Evolutionary conservation across 202 grass and related monocot species (phyloP).

Genomic region (Setaria viridis): DNA sequence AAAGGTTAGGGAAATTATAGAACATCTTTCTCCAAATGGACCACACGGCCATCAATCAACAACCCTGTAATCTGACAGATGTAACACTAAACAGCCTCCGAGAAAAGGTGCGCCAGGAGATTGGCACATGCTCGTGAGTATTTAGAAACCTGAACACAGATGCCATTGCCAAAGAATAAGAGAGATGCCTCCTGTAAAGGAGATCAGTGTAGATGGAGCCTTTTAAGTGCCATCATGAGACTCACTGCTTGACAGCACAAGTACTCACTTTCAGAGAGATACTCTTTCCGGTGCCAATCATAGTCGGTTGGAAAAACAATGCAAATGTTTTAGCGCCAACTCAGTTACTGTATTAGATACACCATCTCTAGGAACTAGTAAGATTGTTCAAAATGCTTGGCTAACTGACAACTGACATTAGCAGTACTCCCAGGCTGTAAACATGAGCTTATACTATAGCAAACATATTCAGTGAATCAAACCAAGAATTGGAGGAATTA

Average conservation of each 20-base stretch:
- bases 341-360: background rate
- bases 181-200: constrained; percentile 51
- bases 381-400: background rate
- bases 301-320: constrained; percentile 25
- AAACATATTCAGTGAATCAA: background rate
- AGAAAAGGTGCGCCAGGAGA: constrained; percentile 1
- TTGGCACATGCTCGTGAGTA: constrained; percentile 35
- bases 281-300: constrained; percentile 52
- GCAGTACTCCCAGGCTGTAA: background rate
- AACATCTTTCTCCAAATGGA: constrained; percentile 52
- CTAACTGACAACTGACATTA: background rate
- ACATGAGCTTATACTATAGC: background rate
- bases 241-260: constrained; percentile 45
- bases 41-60: constrained; percentile 39
- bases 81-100: constrained; percentile 42
- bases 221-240: constrained; percentile 56
- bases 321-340: constrained; percentile 1
- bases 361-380: constrained; percentile 30
- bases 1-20: constrained; percentile 25
- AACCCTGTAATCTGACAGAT: constrained; percentile 14
- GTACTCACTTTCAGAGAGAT: constrained; percentile 43
- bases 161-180: constrained; percentile 44
- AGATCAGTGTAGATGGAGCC: constrained; percentile 47
- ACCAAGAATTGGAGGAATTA: background rate
- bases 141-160: constrained; percentile 42